phyloP scores from a whole-genome alignment of 2,329 filamentous ascomycete species.

The Didymella arachidicola region DNA sequence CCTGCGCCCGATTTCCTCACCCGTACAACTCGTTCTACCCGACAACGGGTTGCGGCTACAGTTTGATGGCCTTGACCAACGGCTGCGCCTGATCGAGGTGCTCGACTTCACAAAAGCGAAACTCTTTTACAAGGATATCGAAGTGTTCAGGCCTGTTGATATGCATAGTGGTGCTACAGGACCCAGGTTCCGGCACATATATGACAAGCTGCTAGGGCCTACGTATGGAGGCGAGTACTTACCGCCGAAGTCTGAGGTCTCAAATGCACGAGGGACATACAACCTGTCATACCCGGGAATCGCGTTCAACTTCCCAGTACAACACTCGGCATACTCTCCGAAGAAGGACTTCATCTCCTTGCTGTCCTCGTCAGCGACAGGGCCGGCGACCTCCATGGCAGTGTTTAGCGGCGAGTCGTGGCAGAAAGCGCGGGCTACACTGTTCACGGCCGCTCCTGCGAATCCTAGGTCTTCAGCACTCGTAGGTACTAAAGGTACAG shows the following conservation, averaged over 20 bases:
- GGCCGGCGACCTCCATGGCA: constrained; percentile 84
- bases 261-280: constrained; percentile 73
- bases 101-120: constrained; percentile 86
- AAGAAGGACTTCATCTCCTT: constrained; percentile 84
- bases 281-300: constrained; percentile 94
- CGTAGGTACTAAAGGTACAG: constrained; percentile 71
- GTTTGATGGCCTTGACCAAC: constrained; percentile 93
- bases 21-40: constrained; percentile 78
- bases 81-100: constrained; percentile 88
- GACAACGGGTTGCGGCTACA: constrained; percentile 87
- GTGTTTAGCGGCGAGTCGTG: constrained; percentile 91
- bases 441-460: constrained; percentile 79
- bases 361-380: constrained; percentile 78
- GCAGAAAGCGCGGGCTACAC: constrained; percentile 77
- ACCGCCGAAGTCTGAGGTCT: constrained; percentile 63
- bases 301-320: constrained; percentile 87
- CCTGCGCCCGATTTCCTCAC: constrained; percentile 75
- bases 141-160: constrained; percentile 72
- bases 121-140: constrained; percentile 81
- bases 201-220: constrained; percentile 90
- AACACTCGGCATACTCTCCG: constrained; percentile 75
- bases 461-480: constrained; percentile 76
- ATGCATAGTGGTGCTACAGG: constrained; percentile 55
- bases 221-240: constrained; percentile 95
- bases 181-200: constrained; percentile 86